phyloP scores from a whole-genome alignment of 257 asterid species.

The Solanum habrochaites region DNA sequence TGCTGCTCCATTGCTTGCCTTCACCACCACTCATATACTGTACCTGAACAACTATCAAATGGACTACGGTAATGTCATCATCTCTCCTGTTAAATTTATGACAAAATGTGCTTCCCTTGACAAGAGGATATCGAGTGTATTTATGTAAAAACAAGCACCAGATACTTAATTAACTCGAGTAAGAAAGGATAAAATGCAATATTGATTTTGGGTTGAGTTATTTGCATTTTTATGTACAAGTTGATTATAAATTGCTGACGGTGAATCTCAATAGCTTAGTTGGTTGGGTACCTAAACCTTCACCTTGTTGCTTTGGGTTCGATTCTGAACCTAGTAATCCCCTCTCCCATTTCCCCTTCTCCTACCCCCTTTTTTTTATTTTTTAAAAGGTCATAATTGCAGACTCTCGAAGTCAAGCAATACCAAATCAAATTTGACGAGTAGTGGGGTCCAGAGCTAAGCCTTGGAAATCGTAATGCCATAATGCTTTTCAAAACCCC shows the following conservation, averaged over 20 bases:
- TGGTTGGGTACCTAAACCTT: not conserved
- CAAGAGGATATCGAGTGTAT: not conserved
- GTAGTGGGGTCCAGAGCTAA: not conserved
- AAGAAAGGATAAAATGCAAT: not conserved
- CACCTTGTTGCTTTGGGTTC: not conserved
- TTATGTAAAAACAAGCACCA: not conserved
- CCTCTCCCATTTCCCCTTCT: not conserved
- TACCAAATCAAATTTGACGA: not conserved
- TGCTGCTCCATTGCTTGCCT: slow-evolving; percentile 74
- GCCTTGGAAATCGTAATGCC: not conserved
- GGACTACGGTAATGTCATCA: slow-evolving; percentile 42
- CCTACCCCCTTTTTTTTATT: not conserved
- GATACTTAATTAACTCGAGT: not conserved
- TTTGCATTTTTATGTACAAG: not conserved
- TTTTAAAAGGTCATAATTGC: not conserved
- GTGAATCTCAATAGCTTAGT: not conserved
- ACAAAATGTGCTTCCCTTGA: not conserved
- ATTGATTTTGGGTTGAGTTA: not conserved
- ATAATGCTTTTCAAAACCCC: not conserved
- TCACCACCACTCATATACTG: slow-evolving; percentile 59
- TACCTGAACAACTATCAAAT: slow-evolving; percentile 55
- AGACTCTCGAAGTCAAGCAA: not conserved
- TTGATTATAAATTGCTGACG: fast-evolving
- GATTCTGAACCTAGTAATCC: not conserved
- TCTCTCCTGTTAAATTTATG: not conserved